Base-by-base conservation (phyloP, 1,284 basidiomycete species). In the Coriolopsis trogii region DNA sequence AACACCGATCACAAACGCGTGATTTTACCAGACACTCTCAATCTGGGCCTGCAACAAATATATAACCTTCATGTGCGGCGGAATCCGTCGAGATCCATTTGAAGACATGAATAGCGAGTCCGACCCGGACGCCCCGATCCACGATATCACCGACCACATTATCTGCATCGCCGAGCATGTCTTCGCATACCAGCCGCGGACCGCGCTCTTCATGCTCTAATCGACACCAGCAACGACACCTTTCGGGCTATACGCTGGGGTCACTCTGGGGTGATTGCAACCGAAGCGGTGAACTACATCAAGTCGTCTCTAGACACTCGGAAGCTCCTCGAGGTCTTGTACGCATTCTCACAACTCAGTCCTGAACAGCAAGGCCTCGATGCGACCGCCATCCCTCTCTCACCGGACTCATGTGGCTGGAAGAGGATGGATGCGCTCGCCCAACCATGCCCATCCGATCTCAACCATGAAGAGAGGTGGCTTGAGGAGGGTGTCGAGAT, bases 261-360 rank as follows among this genome's bases (percentile, higher is more conserved):
- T 21, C 24, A 38, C 0, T 33, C 31, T 13, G 31, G 31, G 5
- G 31, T 33, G 31, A 16, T 33, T 4, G 42, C 41, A 15, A 34
- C 49, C 3, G 28, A 46, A 6, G 29, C 31, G 2, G 20, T 36
- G 15, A 25, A 41, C 39, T 51, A 51, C 30, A 29, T 31, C 20
- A 15, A 15, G 4, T 10, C 23, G 13, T 21, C 23, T 1, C 20
- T 4, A 4, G 29, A 52, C 10, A 55, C 61, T 2, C 12, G 18
- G 8, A 3, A 41, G 9, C 42, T 63, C 2, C 28, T 49, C 16
- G 45, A 54, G n/a, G 49, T 59, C 18, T 25, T 61, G 5, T 59
- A 55, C 51, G 36, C 41, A 1, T 61, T 53, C 20, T 31, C 34
- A 5, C 4, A 34, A n/a, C 28, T 58, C 16, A 31, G 16, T 10